Percentiles rank a stretch among this genome's conserved stretches.
phyloP scores from a whole-genome alignment of 805 yeast species.

The Yarrowia phangngaensis region DNA sequence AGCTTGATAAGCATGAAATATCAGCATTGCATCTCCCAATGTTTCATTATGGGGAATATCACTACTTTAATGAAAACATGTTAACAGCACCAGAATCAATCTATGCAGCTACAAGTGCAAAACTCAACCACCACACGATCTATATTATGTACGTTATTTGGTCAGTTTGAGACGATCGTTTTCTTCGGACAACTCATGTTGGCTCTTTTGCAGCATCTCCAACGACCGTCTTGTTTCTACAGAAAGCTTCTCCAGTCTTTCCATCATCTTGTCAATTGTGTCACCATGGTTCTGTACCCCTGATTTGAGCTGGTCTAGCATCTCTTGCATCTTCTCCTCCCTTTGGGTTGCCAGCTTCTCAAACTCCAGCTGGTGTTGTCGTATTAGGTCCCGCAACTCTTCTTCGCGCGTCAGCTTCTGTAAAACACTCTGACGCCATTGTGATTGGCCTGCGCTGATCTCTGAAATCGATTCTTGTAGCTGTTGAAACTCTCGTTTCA shows the following conservation, averaged over 20 bases:
- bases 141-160: too few relatives aligned
- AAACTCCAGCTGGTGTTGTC: slow-evolving; percentile 12
- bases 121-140: too few relatives aligned
- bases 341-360: slow-evolving; percentile 8
- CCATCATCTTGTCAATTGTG: background rate
- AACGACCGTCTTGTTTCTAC: slow-evolving; percentile 2
- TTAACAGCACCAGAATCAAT: too few relatives aligned
- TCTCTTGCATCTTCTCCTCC: slow-evolving; percentile 6
- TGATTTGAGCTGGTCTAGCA: background rate
- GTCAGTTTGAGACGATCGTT: too few relatives aligned
- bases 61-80: too few relatives aligned
- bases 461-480: background rate
- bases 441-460: background rate
- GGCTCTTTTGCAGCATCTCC: slow-evolving; percentile 17
- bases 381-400: slow-evolving; percentile 7
- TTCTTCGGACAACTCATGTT: slow-evolving; percentile 4
- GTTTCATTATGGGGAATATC: too few relatives aligned
- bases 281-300: slow-evolving; percentile 7
- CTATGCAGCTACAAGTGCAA: too few relatives aligned
- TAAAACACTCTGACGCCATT: slow-evolving; percentile 7
- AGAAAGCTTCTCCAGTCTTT: background rate
- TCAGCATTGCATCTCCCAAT: too few relatives aligned
- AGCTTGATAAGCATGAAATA: too few relatives aligned
- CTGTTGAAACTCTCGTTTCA: slow-evolving; percentile 1
- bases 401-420: slow-evolving; percentile 1